Percentiles rank a stretch among this genome's conserved stretches.
These are phyloP conservation scores for Venturia carpophila DNA, from an alignment of 2,329 filamentous ascomycete species.

Conservation along the genomic window DNA sequence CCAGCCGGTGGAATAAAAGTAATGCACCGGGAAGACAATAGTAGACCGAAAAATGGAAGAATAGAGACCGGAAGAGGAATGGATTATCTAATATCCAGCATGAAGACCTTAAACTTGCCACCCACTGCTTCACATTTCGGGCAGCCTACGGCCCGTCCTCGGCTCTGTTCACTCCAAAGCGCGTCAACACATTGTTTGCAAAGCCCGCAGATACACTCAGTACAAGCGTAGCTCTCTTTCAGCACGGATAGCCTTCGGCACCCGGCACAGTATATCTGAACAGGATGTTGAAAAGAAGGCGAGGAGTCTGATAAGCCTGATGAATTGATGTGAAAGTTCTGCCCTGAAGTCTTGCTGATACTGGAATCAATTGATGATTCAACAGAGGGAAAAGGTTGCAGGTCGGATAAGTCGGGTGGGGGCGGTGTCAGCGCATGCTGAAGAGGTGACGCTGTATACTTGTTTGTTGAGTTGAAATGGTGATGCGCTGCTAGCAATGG, in stretches of 20 bases:
- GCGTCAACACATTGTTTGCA: slow-evolving; percentile 83
- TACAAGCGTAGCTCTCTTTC: slow-evolving; percentile 84
- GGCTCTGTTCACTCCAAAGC: slow-evolving; percentile 62
- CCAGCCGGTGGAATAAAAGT: background rate
- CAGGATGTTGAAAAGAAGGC: slow-evolving; percentile 27
- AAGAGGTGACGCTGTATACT: slow-evolving; percentile 81
- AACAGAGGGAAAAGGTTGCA: slow-evolving; percentile 78
- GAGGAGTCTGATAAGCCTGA: slow-evolving; percentile 16
- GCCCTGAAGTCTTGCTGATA: slow-evolving; percentile 14
- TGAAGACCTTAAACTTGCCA: slow-evolving; percentile 75
- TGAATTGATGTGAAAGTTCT: slow-evolving; percentile 17
- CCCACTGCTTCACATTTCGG: slow-evolving; percentile 72
- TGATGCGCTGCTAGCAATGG: slow-evolving; percentile 41
- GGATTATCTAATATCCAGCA: slow-evolving; percentile 66
- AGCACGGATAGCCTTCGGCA: slow-evolving; percentile 72
- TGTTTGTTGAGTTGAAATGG: slow-evolving; percentile 32
- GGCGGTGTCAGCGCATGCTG: slow-evolving; percentile 80
- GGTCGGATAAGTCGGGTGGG: slow-evolving; percentile 36
- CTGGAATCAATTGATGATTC: slow-evolving; percentile 60
- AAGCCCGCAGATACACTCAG: slow-evolving; percentile 89
- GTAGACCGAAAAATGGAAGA: background rate
- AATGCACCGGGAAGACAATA: background rate
- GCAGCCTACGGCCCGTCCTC: slow-evolving; percentile 63
- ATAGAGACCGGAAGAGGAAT: background rate
- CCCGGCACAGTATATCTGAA: slow-evolving; percentile 88